Evolutionary conservation across 2,329 filamentous ascomycete species (phyloP).

Genomic region (Fusarium haematococcum): DNA sequence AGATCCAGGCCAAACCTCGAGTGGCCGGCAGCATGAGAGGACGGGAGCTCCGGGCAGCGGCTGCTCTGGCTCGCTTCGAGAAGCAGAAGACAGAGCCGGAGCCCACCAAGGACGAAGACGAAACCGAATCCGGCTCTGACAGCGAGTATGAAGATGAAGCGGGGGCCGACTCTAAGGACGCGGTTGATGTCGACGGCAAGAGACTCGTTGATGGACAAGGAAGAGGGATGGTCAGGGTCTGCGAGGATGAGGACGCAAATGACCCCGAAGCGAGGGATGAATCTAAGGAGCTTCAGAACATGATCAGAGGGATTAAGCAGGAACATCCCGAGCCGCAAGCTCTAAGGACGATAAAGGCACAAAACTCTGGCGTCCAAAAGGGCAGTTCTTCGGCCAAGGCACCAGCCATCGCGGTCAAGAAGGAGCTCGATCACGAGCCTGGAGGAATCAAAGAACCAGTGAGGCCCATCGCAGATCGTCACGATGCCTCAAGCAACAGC

Average conservation of each 20-base stretch:
- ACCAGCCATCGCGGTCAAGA: conserved; percentile 17
- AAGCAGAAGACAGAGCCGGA: conserved; percentile 61
- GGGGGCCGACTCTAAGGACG: conserved; percentile 62
- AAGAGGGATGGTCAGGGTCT: conserved; percentile 77
- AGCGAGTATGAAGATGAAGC: conserved; percentile 62
- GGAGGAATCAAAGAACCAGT: not conserved
- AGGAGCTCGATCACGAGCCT: conserved; percentile 11
- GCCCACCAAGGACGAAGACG: conserved; percentile 48
- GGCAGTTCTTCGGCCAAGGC: not conserved
- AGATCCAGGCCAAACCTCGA: conserved; percentile 73
- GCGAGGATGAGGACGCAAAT: conserved; percentile 72
- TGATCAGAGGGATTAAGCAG: conserved; percentile 45
- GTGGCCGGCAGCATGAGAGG: conserved; percentile 81
- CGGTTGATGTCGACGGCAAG: conserved; percentile 73
- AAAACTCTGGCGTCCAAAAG: not conserved
- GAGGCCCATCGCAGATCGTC: not conserved
- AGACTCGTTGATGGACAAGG: conserved; percentile 75
- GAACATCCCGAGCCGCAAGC: conserved; percentile 23
- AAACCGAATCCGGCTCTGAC: conserved; percentile 59
- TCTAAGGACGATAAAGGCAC: not conserved
- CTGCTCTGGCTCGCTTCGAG: conserved; percentile 80
- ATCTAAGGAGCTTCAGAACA: conserved; percentile 72
- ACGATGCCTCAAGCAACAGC: not conserved
- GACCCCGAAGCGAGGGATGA: conserved; percentile 61
- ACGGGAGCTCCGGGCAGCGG: conserved; percentile 80